Evolutionary conservation across 2,329 filamentous ascomycete genomes (phyloP).

Genomic region (Parascedosporium putredinis): DNA sequence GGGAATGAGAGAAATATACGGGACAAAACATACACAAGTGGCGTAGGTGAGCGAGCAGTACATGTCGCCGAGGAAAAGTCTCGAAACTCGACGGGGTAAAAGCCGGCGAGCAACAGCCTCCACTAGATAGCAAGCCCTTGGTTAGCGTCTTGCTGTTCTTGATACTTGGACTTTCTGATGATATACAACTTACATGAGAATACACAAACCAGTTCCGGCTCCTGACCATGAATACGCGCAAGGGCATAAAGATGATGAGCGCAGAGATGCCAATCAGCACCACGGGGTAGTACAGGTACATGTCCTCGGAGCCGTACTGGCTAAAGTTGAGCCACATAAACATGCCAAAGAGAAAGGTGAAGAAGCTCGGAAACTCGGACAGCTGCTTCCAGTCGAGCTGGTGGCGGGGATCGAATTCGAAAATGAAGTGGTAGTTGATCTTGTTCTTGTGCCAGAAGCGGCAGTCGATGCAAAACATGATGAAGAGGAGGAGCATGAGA

Average conservation of each 20-base stretch:
- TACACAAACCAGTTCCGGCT: constrained; percentile 80
- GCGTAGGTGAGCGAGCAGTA: constrained; percentile 92
- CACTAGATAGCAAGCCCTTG: constrained; percentile 37
- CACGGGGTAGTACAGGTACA: constrained; percentile 82
- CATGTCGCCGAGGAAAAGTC: constrained; percentile 98
- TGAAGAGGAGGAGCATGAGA: constrained; percentile 66
- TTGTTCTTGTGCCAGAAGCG: constrained; percentile 72
- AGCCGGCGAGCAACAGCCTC: constrained; percentile 71
- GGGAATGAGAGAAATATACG: neutral
- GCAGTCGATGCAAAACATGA: constrained; percentile 79
- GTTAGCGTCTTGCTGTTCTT: too few species aligned
- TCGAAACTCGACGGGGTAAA: constrained; percentile 91
- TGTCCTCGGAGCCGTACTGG: constrained; percentile 48
- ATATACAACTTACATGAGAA: constrained; percentile 65
- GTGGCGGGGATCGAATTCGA: constrained; percentile 85
- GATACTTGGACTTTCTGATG: too few species aligned
- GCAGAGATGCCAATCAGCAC: constrained; percentile 62
- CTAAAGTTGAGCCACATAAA: constrained; percentile 86
- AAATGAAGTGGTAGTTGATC: constrained; percentile 94
- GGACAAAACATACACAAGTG: constrained; percentile 21
- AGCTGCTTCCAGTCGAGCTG: constrained; percentile 84
- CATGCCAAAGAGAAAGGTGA: constrained; percentile 66
- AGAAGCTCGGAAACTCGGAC: constrained; percentile 75
- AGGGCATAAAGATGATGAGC: constrained; percentile 64
- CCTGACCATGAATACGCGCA: constrained; percentile 61